Percentiles rank a stretch among this genome's conserved stretches.
phyloP scores from a whole-genome alignment of 768 basidiomycete genomes.

The Imleria badia region DNA sequence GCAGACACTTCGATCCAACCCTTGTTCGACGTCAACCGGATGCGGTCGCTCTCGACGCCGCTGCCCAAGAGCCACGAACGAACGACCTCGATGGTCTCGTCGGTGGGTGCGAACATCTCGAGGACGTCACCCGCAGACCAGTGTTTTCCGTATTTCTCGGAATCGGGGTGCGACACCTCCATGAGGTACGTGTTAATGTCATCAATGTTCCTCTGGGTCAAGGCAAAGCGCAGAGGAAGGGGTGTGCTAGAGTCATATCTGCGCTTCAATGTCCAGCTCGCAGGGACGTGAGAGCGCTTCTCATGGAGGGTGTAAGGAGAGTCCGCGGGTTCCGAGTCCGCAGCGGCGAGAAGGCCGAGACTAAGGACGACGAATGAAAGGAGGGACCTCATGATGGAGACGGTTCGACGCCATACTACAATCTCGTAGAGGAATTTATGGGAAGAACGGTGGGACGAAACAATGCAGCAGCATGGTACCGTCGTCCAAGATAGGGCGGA shows the following conservation, averaged over 20 bases:
- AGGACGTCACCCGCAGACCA: constrained; percentile 29
- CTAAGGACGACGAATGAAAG: constrained; percentile 14
- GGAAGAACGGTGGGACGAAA: no score
- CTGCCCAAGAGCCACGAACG: constrained; percentile 28
- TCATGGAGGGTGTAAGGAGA: constrained; percentile 38
- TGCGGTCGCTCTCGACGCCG: constrained; percentile 25
- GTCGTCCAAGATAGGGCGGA: not conserved
- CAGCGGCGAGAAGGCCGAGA: constrained; percentile 17
- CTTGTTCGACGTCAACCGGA: constrained; percentile 21
- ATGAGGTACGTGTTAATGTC: constrained; percentile 25
- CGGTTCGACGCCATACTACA: not conserved
- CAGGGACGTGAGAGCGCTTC: constrained; percentile 23
- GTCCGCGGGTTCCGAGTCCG: constrained; percentile 12
- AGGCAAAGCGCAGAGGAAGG: constrained; percentile 24
- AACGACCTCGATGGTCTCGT: constrained; percentile 27
- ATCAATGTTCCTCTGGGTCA: constrained; percentile 13
- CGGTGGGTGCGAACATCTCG: constrained; percentile 29
- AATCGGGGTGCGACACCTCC: constrained; percentile 35
- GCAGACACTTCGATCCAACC: constrained; percentile 29
- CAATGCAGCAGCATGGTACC: not conserved
- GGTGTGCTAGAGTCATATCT: constrained; percentile 9
- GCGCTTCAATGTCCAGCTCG: constrained; percentile 37
- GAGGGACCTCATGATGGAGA: constrained; percentile 16
- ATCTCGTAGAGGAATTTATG: no score
- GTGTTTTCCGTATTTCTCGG: constrained; percentile 33